Evolutionary conservation across 768 basidiomycete species (phyloP).

Genomic region (Tricholoma matsutake): DNA sequence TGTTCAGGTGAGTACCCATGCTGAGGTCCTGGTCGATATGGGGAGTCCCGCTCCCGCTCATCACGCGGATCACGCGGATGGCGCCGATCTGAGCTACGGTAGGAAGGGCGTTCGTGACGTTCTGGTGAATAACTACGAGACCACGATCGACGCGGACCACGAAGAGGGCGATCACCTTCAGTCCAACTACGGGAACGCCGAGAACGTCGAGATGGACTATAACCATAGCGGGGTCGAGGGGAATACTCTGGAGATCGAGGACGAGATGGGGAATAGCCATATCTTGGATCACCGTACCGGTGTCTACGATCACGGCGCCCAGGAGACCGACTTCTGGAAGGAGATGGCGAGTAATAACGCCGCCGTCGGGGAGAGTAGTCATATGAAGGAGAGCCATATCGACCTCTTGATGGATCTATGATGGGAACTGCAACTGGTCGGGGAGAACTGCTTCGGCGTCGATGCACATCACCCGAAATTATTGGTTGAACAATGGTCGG

Average conservation of each 20-base stretch:
- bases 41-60: not conserved
- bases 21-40: not conserved
- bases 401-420: not conserved
- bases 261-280: conserved; percentile 7
- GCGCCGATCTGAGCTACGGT: not conserved
- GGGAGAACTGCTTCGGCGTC: not conserved
- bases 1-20: not conserved
- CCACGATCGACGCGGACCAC: conserved; percentile 3
- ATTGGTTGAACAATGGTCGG: not conserved
- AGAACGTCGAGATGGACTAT: conserved; percentile 4
- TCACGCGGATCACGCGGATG: not conserved
- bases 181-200: conserved; percentile 10
- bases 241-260: conserved; percentile 10
- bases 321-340: conserved; percentile 16
- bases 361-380: conserved; percentile 10
- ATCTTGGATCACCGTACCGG: not conserved
- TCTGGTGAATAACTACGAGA: conserved; percentile 7
- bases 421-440: not conserved
- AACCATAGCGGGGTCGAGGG: conserved; percentile 18
- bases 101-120: not conserved
- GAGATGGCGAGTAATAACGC: conserved; percentile 20
- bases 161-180: conserved; percentile 5
- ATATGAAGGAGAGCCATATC: conserved; percentile 11
- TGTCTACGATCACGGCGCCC: conserved; percentile 10
- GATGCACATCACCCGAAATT: not conserved